Conservation (phyloP, 768 basidiomycete species). For the Tubosaeta sp. region DNA sequence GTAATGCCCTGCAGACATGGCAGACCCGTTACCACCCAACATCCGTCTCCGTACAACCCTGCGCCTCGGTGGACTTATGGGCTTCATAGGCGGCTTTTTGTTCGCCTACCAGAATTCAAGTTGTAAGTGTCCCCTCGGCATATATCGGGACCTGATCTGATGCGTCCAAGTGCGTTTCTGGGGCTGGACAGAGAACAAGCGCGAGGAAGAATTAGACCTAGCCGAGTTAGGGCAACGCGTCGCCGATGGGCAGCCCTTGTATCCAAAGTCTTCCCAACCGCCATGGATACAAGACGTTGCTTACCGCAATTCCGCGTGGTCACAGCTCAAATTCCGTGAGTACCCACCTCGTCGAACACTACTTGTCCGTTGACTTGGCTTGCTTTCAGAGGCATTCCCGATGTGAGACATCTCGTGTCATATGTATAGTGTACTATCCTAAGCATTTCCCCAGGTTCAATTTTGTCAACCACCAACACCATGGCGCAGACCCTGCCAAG, state of each 20-base stretch:
- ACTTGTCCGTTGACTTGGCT: constrained; percentile 9
- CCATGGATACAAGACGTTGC: constrained; percentile 85
- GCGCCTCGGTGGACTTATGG: constrained; percentile 67
- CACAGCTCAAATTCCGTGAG: constrained; percentile 90
- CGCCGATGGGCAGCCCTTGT: constrained; percentile 75
- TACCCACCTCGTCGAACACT: constrained; percentile 14
- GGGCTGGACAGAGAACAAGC: constrained; percentile 89
- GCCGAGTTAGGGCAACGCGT: constrained; percentile 74
- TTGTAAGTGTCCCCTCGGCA: constrained; percentile 45
- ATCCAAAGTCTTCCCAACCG: constrained; percentile 80
- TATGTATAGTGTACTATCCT: neutral
- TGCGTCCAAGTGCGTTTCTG: constrained; percentile 74
- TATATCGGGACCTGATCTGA: constrained; percentile 9
- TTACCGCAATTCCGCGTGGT: constrained; percentile 83
- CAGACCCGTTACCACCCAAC: constrained; percentile 38
- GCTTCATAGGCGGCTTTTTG: constrained; percentile 88
- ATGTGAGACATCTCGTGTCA: constrained; percentile 47
- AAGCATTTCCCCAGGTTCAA: constrained; percentile 69
- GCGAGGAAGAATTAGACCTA: constrained; percentile 74
- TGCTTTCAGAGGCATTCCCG: constrained; percentile 58
- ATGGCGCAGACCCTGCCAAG: constrained; percentile 81
- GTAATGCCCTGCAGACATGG: constrained; percentile 36
- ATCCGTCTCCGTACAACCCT: constrained; percentile 37
- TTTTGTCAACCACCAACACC: constrained; percentile 84
- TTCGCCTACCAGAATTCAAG: constrained; percentile 89